Conservation (phyloP, 202 grass and related monocot species). For the Miscanthus sacchariflorus region DNA sequence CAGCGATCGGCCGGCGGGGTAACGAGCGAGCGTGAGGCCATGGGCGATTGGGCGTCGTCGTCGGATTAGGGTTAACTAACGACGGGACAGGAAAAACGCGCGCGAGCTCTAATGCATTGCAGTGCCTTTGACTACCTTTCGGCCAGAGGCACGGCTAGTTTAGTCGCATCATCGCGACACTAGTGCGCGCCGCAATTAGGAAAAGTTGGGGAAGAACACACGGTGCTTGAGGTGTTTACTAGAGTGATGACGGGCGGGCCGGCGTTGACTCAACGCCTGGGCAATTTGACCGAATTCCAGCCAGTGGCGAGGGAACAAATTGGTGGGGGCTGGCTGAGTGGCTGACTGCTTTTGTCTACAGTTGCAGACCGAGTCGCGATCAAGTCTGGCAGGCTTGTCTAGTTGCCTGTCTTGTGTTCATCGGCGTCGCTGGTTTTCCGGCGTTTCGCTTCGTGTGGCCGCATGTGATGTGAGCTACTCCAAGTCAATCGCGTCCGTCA, state of each 20-base stretch:
- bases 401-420: no score
- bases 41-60: neutral
- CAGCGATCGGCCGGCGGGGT: neutral
- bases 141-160: constrained; percentile 3
- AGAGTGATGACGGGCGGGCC: neutral
- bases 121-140: neutral
- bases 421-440: neutral
- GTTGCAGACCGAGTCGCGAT: neutral
- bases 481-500: constrained; percentile 1
- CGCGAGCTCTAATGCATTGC: neutral
- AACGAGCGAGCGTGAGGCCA: neutral
- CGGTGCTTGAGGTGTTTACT: neutral
- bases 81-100: neutral
- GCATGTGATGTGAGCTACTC: neutral
- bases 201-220: neutral
- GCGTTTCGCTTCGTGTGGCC: neutral
- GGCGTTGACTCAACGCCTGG: constrained; percentile 1
- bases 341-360: neutral
- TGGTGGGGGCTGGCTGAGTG: neutral
- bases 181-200: neutral
- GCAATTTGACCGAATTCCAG: neutral
- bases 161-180: neutral
- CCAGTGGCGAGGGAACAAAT: neutral
- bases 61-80: neutral
- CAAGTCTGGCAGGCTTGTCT: constrained; percentile 22